phyloP scores from a whole-genome alignment of 441 rosid genomes.

The Erodium chrysanthum region DNA sequence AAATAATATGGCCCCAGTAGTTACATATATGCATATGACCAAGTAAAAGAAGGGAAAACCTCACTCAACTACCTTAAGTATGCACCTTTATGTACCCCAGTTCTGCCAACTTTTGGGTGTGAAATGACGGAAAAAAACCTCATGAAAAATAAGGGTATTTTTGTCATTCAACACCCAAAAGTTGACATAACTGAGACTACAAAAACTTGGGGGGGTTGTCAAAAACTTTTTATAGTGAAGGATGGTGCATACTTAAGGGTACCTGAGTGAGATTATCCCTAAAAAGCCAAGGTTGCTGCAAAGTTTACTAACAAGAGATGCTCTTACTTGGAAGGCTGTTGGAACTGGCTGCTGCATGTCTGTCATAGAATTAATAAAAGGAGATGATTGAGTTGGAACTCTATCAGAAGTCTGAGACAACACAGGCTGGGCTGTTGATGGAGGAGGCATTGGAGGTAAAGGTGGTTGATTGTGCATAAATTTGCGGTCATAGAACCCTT shows the following conservation, averaged over 20 bases:
- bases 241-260: neutral
- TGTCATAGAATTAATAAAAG: too few species aligned
- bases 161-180: too few species aligned
- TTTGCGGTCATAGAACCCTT: conserved; percentile 70
- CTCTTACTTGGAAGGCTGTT: conserved; percentile 33
- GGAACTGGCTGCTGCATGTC: conserved; percentile 27
- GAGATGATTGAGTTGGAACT: conserved; percentile 30
- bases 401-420: conserved; percentile 41
- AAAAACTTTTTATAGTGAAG: too few species aligned
- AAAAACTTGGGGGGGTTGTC: too few species aligned
- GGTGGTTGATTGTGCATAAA: conserved; percentile 67
- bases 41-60: too few species aligned
- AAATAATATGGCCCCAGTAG: neutral
- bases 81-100: too few species aligned
- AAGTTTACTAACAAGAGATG: neutral
- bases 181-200: too few species aligned
- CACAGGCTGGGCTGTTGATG: conserved; percentile 40
- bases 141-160: too few species aligned
- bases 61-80: too few species aligned
- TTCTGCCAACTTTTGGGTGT: too few species aligned
- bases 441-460: conserved; percentile 87
- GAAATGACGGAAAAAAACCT: too few species aligned
- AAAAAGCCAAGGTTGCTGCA: neutral
- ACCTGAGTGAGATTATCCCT: neutral
- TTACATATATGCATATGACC: too few species aligned